phyloP scores from a whole-genome alignment of 1,284 basidiomycete species.

The Agaricales sp. region DNA sequence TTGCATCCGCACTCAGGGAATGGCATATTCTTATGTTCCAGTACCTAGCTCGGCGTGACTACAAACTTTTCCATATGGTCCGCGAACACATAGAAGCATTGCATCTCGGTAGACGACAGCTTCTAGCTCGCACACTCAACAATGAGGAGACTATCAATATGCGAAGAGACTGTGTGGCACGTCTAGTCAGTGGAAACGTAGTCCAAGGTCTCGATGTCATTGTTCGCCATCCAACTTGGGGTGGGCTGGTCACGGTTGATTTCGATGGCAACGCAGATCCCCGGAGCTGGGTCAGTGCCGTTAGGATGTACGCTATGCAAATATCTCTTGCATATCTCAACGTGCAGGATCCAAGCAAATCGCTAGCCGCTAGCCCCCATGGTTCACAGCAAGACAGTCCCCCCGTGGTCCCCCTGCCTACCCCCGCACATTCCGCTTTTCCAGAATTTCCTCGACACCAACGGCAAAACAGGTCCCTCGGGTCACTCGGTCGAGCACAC shows the following conservation, averaged over 20 bases:
- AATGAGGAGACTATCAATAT: constrained; percentile 81
- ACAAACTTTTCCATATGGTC: constrained; percentile 81
- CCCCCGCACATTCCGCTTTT: constrained; percentile 58
- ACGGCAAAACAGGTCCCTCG: constrained; percentile 30
- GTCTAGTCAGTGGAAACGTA: constrained; percentile 86
- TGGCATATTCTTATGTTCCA: constrained; percentile 91
- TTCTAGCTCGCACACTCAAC: constrained; percentile 83
- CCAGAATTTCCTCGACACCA: constrained; percentile 40
- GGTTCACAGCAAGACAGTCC: constrained; percentile 30
- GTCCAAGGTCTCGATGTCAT: constrained; percentile 92
- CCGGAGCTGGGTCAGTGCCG: constrained; percentile 75
- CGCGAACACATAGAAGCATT: constrained; percentile 87
- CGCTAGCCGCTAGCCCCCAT: constrained; percentile 25
- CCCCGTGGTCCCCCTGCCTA: constrained; percentile 32
- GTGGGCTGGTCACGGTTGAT: constrained; percentile 80
- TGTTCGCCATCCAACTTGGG: constrained; percentile 88
- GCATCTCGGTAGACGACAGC: constrained; percentile 81
- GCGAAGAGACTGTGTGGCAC: constrained; percentile 78
- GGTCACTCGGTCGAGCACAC: constrained; percentile 19
- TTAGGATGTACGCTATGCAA: constrained; percentile 86
- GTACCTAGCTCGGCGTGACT: constrained; percentile 84
- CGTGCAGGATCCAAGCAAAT: constrained; percentile 28
- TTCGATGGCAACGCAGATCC: constrained; percentile 67
- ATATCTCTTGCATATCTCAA: constrained; percentile 76
- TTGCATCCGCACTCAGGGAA: constrained; percentile 91